A percentile compares a stretch with the other conserved stretches of the same genome.
Evolutionary conservation across 2,329 filamentous ascomycete species (phyloP).

Genomic region (Cordyceps javanica): DNA sequence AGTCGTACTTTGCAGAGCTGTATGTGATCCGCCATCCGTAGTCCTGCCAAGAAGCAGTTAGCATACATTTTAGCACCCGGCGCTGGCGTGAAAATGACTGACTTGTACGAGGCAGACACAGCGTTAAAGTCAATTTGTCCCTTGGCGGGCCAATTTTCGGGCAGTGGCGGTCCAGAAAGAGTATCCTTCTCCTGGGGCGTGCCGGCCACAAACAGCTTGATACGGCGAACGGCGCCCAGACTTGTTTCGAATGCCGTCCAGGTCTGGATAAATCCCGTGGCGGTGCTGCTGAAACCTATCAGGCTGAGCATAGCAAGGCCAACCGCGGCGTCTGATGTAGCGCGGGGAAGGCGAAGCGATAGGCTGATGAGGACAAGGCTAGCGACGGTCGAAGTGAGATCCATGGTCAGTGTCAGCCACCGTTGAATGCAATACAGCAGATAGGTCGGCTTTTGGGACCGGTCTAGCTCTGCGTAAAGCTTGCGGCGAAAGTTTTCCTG

Average conservation of each 20-base stretch:
- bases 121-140: conserved; percentile 1
- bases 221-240: conserved; percentile 10
- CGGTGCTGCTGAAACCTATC: conserved; percentile 21
- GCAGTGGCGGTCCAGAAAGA: neutral
- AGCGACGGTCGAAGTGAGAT: conserved; percentile 39
- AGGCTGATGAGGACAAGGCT: conserved; percentile 39
- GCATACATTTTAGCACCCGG: too few species aligned
- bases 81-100: too few species aligned
- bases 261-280: too few species aligned
- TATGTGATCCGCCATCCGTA: neutral
- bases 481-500: conserved; percentile 33
- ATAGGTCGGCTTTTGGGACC: conserved; percentile 49
- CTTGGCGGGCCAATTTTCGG: neutral
- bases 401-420: conserved; percentile 45
- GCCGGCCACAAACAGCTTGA: neutral
- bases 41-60: neutral
- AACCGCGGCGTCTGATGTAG: conserved; percentile 5
- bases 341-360: conserved; percentile 25
- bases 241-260: conserved; percentile 18
- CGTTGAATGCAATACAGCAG: conserved; percentile 47
- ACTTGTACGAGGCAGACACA: conserved; percentile 9
- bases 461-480: conserved; percentile 41
- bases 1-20: neutral
- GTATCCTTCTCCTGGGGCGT: neutral
- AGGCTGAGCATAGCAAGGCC: conserved; percentile 16